A percentile compares a stretch with the other conserved stretches of the same genome.
phyloP scores from a whole-genome alignment of 179 eudicot genomes.

The Actinidia arguta region DNA sequence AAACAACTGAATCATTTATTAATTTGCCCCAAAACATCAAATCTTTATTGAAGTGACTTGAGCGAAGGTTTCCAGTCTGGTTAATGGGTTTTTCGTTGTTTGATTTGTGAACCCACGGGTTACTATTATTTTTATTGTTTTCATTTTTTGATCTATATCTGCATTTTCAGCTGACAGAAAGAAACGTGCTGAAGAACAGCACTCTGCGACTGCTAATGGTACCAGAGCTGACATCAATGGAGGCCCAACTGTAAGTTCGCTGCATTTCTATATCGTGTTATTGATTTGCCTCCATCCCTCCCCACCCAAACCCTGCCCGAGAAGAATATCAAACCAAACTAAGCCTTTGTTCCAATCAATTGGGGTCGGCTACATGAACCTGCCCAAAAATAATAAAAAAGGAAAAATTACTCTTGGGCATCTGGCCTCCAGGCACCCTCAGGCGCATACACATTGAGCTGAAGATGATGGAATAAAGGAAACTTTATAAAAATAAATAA shows the following conservation, averaged over 20 bases:
- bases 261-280: background rate
- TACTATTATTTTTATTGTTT: background rate
- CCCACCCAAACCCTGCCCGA: background rate
- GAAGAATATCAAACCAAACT: too few species aligned
- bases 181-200: slow-evolving; percentile 66
- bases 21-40: too few species aligned
- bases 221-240: slow-evolving; percentile 71
- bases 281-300: background rate
- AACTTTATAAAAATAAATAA: too few species aligned
- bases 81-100: background rate
- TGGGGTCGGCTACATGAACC: too few species aligned
- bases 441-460: background rate
- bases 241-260: slow-evolving; percentile 70
- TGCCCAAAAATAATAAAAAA: too few species aligned
- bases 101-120: background rate
- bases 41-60: too few species aligned
- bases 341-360: too few species aligned
- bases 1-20: too few species aligned
- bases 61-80: background rate
- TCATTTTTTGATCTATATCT: background rate
- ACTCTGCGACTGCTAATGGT: slow-evolving; percentile 53
- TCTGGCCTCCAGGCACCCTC: background rate
- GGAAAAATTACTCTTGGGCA: too few species aligned
- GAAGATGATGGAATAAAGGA: background rate
- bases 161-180: slow-evolving; percentile 69